Evolutionary conservation across 148 eudicot genomes (phyloP).

Genomic region (Agrostemma githago): DNA sequence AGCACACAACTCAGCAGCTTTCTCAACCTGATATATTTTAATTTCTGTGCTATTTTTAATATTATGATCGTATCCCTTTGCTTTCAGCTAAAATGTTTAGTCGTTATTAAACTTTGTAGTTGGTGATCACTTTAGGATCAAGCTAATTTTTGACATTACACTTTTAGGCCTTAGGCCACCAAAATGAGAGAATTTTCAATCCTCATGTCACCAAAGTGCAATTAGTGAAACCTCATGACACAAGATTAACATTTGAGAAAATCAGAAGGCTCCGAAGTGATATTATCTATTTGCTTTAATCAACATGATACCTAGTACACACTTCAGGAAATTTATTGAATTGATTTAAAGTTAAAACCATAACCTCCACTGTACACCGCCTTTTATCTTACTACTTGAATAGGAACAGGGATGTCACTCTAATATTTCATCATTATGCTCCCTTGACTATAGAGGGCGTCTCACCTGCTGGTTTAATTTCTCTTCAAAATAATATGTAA

Average conservation of each 20-base stretch:
- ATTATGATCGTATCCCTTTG: background rate
- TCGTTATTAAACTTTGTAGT: background rate
- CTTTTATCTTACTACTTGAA: slow-evolving; percentile 1
- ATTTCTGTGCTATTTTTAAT: background rate
- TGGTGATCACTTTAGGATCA: background rate
- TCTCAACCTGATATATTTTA: background rate
- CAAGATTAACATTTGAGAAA: background rate
- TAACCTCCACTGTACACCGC: background rate
- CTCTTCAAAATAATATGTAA: background rate
- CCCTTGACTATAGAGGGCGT: background rate
- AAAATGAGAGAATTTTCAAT: background rate
- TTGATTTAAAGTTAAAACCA: background rate
- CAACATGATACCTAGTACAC: background rate
- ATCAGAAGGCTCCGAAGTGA: background rate
- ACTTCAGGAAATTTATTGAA: background rate
- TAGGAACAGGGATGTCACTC: background rate
- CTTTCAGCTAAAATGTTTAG: background rate
- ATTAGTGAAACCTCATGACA: background rate
- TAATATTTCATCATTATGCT: background rate
- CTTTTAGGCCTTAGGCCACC: background rate
- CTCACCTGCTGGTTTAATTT: background rate
- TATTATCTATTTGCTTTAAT: background rate
- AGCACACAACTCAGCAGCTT: background rate
- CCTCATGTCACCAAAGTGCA: background rate
- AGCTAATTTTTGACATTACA: background rate